Percentiles rank a stretch among this genome's conserved stretches.
These are phyloP conservation scores for Phlebiopsis gigantea DNA, from an alignment of 768 basidiomycete species.

Conservation along the genomic window DNA sequence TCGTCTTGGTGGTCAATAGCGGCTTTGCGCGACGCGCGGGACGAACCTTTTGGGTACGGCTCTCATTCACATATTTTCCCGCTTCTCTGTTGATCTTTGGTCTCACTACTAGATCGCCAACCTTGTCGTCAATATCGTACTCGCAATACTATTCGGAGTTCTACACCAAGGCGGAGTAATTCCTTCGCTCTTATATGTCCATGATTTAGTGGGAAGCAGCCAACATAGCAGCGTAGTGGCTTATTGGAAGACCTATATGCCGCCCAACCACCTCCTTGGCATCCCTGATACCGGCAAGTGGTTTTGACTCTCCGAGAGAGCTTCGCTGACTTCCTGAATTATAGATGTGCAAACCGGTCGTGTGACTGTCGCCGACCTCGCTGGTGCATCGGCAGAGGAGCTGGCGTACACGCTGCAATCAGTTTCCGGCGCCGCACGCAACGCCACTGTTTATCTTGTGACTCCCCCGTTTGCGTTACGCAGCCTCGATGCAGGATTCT, in stretches of 20 bases:
- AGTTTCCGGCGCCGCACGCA: slow-evolving; percentile 1
- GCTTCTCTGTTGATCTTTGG: not conserved
- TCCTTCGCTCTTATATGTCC: slow-evolving; percentile 31
- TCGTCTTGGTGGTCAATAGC: slow-evolving; percentile 25
- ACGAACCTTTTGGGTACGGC: slow-evolving; percentile 29
- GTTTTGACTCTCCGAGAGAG: not conserved
- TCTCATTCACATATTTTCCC: not conserved
- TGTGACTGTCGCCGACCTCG: slow-evolving; percentile 26
- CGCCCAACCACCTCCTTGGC: slow-evolving; percentile 32
- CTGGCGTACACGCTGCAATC: slow-evolving; percentile 18
- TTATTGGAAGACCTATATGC: slow-evolving; percentile 39
- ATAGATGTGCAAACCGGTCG: slow-evolving; percentile 22
- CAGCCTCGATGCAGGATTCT: slow-evolving; percentile 15
- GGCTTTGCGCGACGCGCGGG: slow-evolving; percentile 22
- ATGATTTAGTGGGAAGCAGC: slow-evolving; percentile 12
- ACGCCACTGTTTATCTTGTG: slow-evolving; percentile 23
- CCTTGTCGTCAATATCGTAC: slow-evolving; percentile 24
- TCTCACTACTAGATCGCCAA: slow-evolving; percentile 21
- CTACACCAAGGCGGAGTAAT: slow-evolving; percentile 38
- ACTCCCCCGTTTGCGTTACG: slow-evolving; percentile 26
- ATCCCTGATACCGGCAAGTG: slow-evolving; percentile 21
- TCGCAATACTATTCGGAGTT: slow-evolving; percentile 31
- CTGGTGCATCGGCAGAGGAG: slow-evolving; percentile 21
- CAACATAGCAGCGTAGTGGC: slow-evolving; percentile 15
- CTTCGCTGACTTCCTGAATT: not conserved